Conservation (phyloP, 1,284 basidiomycete genomes). For the Ustilago nuda region DNA sequence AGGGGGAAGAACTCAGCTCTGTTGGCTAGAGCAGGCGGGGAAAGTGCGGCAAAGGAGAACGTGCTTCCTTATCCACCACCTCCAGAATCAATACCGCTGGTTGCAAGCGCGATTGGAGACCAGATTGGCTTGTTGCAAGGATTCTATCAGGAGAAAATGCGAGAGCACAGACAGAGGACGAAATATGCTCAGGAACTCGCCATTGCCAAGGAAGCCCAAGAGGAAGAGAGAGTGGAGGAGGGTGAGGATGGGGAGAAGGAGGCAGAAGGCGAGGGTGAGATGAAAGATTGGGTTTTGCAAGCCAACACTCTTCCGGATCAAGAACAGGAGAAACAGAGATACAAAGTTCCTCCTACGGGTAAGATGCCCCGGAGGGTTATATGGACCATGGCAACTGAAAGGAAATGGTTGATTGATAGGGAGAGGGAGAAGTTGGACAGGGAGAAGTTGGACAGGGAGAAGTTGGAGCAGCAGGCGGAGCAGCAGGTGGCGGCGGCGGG, state of each 20-base stretch:
- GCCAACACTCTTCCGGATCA: conserved; percentile 55
- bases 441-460: conserved; percentile 8
- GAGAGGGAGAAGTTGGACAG: conserved; percentile 8
- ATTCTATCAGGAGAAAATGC: conserved; percentile 73
- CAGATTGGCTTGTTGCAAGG: conserved; percentile 86
- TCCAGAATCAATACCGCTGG: conserved; percentile 80
- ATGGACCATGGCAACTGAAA: conserved; percentile 15
- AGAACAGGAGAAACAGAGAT: conserved; percentile 60
- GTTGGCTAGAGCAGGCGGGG: neutral
- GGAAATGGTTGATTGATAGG: conserved; percentile 8
- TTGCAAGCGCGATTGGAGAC: conserved; percentile 75
- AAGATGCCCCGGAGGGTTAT: conserved; percentile 60
- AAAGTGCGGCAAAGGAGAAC: conserved; percentile 15
- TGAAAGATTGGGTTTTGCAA: conserved; percentile 16
- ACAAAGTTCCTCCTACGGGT: conserved; percentile 66
- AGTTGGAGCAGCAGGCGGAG: no score
- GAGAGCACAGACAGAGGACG: conserved; percentile 29
- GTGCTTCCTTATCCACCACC: conserved; percentile 78
- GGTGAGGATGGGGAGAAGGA: conserved; percentile 15
- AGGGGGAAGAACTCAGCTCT: conserved; percentile 67
- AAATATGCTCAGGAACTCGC: conserved; percentile 22
- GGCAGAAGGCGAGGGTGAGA: conserved; percentile 14
- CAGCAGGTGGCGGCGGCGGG: neutral
- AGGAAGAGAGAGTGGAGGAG: neutral
- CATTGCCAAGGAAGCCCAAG: neutral